Base-by-base conservation (phyloP, 2,329 filamentous ascomycete species). In the Penicillium expansum region DNA sequence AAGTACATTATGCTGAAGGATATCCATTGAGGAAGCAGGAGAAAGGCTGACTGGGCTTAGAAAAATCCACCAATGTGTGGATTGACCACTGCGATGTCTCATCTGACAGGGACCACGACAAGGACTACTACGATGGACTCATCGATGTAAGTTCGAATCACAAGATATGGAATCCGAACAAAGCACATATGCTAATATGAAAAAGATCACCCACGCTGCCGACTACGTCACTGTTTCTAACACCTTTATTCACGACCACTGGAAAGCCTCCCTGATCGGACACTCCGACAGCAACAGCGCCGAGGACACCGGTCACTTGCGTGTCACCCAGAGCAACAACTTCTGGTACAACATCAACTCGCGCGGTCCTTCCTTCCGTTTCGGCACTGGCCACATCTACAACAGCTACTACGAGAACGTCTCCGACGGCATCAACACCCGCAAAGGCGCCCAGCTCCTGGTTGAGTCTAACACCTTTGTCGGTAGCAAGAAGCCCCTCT, bases 121-220 rank as follows among this genome's bases (percentile, higher is more conserved):
- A 89, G 76, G 85, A 90, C 76, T 87, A 82, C 76, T 89, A 87
- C 68, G 87, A 89, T 55, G 86, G 87, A 32, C 80, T 89, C 1
- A 74, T 86, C 45, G 87, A 89, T 64, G 74, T 71, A 57, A 35
- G 66, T 29, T 7, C 13, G 4, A 3, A 10, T 33, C 10, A 35
- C 30, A 14, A 18, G 2, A 44, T 22, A 16, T 10, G 20, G 10
- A 33, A 29, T 4, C 0, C 4, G 9, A 27, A 18, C 0, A 27
- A 29, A 6, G 13, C 52, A 54, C 22, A 49, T 27, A 22, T 18
- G 42, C 50, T 52, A 24, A 64, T 10, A 2, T 13, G 14, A 24
- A 18, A 5, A 48, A 71, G 69, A 48, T 84, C 49, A 87, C 82
- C 48, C 86, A 88, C 73, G 87, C 77, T 45, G 77, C 81, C 10